Evolutionary conservation across 2,329 filamentous ascomycete genomes (phyloP).

Genomic region (Paraconiothyrium brasiliense): DNA sequence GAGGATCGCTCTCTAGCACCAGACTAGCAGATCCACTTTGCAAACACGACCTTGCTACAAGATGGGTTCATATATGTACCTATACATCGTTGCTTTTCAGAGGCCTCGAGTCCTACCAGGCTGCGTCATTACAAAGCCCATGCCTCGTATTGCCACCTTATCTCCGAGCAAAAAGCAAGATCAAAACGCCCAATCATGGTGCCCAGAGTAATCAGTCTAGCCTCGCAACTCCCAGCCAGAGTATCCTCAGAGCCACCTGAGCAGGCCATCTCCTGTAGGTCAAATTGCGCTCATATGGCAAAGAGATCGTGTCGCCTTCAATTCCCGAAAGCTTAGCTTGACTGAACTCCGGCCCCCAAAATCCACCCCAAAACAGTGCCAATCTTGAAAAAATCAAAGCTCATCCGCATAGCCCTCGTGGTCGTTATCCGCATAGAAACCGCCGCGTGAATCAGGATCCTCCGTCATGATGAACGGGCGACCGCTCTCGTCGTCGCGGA

Average conservation of each 20-base stretch:
- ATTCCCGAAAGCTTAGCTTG: neutral
- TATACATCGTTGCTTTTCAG: neutral
- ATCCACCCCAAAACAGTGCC: neutral
- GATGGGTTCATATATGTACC: neutral
- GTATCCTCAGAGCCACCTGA: neutral
- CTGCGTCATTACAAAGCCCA: neutral
- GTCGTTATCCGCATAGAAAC: slow-evolving; percentile 42
- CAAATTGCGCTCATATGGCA: neutral
- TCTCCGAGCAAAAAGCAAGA: slow-evolving; percentile 21
- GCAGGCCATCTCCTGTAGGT: neutral
- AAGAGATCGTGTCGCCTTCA: neutral
- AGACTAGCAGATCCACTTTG: slow-evolving; percentile 11
- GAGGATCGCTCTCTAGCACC: slow-evolving; percentile 8
- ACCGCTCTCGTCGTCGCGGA: slow-evolving; percentile 51
- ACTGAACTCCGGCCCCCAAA: neutral
- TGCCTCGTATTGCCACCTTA: slow-evolving; percentile 5
- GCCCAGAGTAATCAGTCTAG: slow-evolving; percentile 22
- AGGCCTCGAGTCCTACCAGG: neutral
- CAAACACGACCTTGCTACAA: neutral
- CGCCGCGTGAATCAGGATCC: slow-evolving; percentile 37
- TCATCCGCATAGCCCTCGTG: slow-evolving; percentile 47
- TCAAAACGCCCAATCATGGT: slow-evolving; percentile 24
- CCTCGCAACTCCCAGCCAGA: slow-evolving; percentile 3
- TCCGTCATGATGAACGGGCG: slow-evolving; percentile 54
- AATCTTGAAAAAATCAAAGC: slow-evolving; percentile 13